Base-by-base conservation (phyloP, 2,329 filamentous ascomycete genomes). In the Penicillium aurantiogriseum region DNA sequence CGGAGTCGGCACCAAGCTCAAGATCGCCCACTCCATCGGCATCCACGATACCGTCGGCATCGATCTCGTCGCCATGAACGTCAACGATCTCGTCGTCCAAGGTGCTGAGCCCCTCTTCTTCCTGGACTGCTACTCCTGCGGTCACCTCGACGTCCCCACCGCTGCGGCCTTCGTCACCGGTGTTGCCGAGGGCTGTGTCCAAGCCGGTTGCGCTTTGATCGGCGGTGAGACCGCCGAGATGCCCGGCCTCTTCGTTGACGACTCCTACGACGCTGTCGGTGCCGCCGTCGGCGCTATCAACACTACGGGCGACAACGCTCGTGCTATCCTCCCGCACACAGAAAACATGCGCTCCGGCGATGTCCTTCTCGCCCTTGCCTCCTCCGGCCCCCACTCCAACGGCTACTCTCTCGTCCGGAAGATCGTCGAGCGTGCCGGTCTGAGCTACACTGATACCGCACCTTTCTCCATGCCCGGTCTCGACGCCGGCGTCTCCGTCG, bases 221-320 rank as follows among this genome's bases (percentile, higher is more conserved):
- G 94, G 94, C 39, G 94, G 94, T 44, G 94, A 99, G 78, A 99
- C 94, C 0, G 94, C 94, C 7, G 94, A 99, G 78, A 97, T 99
- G 94, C 93, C 93, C 0, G 92, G 92, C 54, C 91, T 97, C 81
- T 97, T 96, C 79, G 82, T 88, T 62, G 86, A 85, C 52, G 90
- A 91, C 49, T 91, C 95, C 71, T 99, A 97, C 74, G 94, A 99
- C 69, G 92, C 92, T 8, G 92, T 91, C 23, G 94, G 94, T 61
- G 90, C 89, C 39, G 93, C 93, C 19, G 88, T 96, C 45, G 94
- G 94, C 56, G 91, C 92, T 42, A 89, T 97, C 64, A 77, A 79
- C 66, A 77, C 74, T 17, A 64, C 69, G 13, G 72, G 74, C 71
- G 80, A 83, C 36, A 77, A 83, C 35, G 84, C 83, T 5, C 77